Percentiles rank a stretch among this genome's conserved stretches.
Evolutionary conservation across 805 yeast genomes (phyloP).

Genomic region (Hermanozyma aechmeae): DNA sequence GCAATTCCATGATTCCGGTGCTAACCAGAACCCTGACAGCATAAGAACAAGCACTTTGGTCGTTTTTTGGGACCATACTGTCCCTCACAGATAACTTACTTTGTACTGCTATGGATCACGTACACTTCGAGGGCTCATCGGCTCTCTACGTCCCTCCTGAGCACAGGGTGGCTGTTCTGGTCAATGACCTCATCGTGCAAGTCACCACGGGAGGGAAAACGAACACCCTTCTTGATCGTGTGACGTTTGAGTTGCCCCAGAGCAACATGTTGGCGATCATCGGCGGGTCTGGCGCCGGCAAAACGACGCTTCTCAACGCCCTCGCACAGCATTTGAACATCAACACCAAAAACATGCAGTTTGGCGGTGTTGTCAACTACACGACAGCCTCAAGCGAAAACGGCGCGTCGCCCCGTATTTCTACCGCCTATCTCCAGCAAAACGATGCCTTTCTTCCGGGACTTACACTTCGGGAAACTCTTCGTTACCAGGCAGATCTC

Average conservation of each 20-base stretch:
- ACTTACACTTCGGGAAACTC: slow-evolving; percentile 63
- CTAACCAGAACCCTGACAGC: too few relatives aligned
- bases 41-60: too few relatives aligned
- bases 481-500: slow-evolving; percentile 62
- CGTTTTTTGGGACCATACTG: too few relatives aligned
- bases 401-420: slow-evolving; percentile 8
- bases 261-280: slow-evolving; percentile 69
- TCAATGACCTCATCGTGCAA: slow-evolving; percentile 5
- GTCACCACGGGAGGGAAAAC: slow-evolving; percentile 6
- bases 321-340: slow-evolving; percentile 43
- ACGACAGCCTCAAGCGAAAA: slow-evolving; percentile 2
- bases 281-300: slow-evolving; percentile 87
- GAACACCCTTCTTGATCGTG: slow-evolving; percentile 23
- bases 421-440: slow-evolving; percentile 62
- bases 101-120: too few relatives aligned
- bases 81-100: too few relatives aligned
- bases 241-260: slow-evolving; percentile 50
- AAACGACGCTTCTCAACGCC: slow-evolving; percentile 68
- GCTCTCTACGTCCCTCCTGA: slow-evolving; percentile 1
- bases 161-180: slow-evolving; percentile 6
- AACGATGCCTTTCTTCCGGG: slow-evolving; percentile 66
- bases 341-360: slow-evolving; percentile 28
- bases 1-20: too few relatives aligned
- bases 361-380: slow-evolving; percentile 35
- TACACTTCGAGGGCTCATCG: neutral